phyloP scores from a whole-genome alignment of 2,329 filamentous ascomycete species.

The Trichothecium roseum region DNA sequence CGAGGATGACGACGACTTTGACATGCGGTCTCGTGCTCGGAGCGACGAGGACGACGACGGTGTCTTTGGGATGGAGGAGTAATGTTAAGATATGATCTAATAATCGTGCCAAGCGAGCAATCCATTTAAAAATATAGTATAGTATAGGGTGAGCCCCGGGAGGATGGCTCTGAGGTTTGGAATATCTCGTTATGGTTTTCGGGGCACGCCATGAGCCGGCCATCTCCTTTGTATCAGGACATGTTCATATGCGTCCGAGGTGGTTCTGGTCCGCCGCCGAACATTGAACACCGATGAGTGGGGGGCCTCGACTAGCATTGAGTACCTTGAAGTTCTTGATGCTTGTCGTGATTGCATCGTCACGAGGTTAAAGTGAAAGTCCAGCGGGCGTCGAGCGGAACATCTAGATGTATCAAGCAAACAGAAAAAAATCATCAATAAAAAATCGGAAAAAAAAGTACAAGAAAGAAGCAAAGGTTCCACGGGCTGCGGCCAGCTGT shows the following conservation, averaged over 20 bases:
- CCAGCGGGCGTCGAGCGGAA: slow-evolving; percentile 52
- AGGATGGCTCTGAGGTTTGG: slow-evolving; percentile 19
- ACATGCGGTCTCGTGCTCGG: slow-evolving; percentile 48
- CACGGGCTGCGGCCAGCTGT: too few species aligned
- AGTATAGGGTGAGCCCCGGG: slow-evolving; percentile 3
- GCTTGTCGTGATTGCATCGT: slow-evolving; percentile 31
- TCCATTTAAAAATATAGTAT: not conserved
- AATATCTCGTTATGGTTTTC: slow-evolving; percentile 7
- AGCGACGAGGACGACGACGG: slow-evolving; percentile 90
- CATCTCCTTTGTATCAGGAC: slow-evolving; percentile 41
- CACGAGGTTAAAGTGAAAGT: slow-evolving; percentile 66
- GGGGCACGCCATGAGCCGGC: slow-evolving; percentile 6
- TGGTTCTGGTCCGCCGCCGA: slow-evolving; percentile 53
- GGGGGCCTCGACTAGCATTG: slow-evolving; percentile 25
- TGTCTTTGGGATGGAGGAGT: slow-evolving; percentile 98
- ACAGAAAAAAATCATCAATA: slow-evolving; percentile 12
- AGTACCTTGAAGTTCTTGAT: slow-evolving; percentile 5
- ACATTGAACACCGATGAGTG: slow-evolving; percentile 60
- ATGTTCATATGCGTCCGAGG: slow-evolving; percentile 33
- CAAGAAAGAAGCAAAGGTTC: too few species aligned
- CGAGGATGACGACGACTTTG: slow-evolving; percentile 59
- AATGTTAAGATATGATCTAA: slow-evolving; percentile 15
- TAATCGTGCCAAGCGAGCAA: too few species aligned
- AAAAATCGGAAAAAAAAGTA: slow-evolving; percentile 9
- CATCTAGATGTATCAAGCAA: slow-evolving; percentile 23